These are phyloP conservation scores for Ascochyta pisi DNA, from an alignment of 2,329 filamentous ascomycete genomes.

Conservation along the genomic window DNA sequence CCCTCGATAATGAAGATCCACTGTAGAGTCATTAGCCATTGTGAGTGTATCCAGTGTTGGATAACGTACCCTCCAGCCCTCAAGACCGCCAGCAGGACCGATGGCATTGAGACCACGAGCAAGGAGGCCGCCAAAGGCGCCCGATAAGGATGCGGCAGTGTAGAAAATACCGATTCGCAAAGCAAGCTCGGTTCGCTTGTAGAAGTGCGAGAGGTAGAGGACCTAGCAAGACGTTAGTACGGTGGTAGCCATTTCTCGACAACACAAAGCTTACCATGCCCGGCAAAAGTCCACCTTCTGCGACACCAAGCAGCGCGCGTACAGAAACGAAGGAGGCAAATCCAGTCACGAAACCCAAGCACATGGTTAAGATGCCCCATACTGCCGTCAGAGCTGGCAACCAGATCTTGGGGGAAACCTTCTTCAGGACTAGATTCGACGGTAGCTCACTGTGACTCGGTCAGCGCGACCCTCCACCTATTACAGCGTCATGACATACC, in stretches of 20 bases:
- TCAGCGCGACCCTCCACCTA: neutral
- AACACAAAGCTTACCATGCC: conserved; percentile 62
- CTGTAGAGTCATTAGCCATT: conserved; percentile 32
- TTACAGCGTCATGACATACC: conserved; percentile 47
- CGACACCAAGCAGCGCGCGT: conserved; percentile 66
- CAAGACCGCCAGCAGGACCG: conserved; percentile 60
- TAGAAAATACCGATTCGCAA: conserved; percentile 72
- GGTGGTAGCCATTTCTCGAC: no score
- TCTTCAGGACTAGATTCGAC: conserved; percentile 69
- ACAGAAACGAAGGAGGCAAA: conserved; percentile 67
- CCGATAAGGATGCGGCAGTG: conserved; percentile 69
- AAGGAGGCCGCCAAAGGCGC: conserved; percentile 69
- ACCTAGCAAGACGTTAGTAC: conserved; percentile 18
- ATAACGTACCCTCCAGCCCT: conserved; percentile 54
- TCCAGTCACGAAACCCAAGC: conserved; percentile 61
- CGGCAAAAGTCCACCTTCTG: conserved; percentile 70
- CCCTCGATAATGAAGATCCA: conserved; percentile 71
- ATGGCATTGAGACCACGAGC: conserved; percentile 69
- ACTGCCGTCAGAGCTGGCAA: conserved; percentile 62
- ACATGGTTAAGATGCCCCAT: conserved; percentile 67
- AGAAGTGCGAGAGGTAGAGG: conserved; percentile 69
- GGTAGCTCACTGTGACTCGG: conserved; percentile 62
- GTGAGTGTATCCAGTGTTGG: no score
- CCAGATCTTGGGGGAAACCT: conserved; percentile 66
- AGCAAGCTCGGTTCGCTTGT: conserved; percentile 66